Evolutionary conservation across 2,329 filamentous ascomycete species (phyloP).

Genomic region (Knufia petricola): DNA sequence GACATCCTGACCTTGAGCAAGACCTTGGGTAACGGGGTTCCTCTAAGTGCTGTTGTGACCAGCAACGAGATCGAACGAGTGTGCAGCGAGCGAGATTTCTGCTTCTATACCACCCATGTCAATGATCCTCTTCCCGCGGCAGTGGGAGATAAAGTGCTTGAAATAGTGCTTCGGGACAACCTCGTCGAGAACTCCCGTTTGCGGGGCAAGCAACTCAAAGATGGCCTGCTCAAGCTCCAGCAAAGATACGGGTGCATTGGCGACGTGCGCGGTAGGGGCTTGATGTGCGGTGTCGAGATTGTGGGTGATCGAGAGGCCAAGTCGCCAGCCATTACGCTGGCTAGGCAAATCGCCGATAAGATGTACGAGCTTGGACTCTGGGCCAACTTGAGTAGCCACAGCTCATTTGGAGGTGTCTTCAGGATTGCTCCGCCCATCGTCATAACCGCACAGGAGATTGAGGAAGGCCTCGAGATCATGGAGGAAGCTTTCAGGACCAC

Average conservation of each 20-base stretch:
- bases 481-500: constrained; percentile 43
- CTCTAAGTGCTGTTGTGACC: constrained; percentile 49
- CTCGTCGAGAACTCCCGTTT: constrained; percentile 39
- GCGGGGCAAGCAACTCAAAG: constrained; percentile 39
- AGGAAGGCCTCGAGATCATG: constrained; percentile 45
- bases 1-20: constrained; percentile 54
- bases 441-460: constrained; percentile 42
- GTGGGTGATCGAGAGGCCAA: constrained; percentile 43
- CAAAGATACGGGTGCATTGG: constrained; percentile 51
- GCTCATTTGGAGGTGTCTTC: constrained; percentile 48
- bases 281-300: constrained; percentile 52
- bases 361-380: constrained; percentile 47
- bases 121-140: constrained; percentile 54
- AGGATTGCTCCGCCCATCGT: constrained; percentile 53
- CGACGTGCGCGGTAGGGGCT: constrained; percentile 49
- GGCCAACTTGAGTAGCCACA: constrained; percentile 47
- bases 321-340: constrained; percentile 39
- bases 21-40: constrained; percentile 52
- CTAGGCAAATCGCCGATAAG: constrained; percentile 37
- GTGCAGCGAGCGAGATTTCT: constrained; percentile 41
- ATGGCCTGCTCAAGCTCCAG: constrained; percentile 39
- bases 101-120: constrained; percentile 53
- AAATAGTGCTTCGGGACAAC: constrained; percentile 49
- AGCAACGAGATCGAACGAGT: constrained; percentile 43
- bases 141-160: constrained; percentile 52